Evolutionary conservation across 1,284 basidiomycete species (phyloP).

Genomic region (Paramarasmius palmivorus): DNA sequence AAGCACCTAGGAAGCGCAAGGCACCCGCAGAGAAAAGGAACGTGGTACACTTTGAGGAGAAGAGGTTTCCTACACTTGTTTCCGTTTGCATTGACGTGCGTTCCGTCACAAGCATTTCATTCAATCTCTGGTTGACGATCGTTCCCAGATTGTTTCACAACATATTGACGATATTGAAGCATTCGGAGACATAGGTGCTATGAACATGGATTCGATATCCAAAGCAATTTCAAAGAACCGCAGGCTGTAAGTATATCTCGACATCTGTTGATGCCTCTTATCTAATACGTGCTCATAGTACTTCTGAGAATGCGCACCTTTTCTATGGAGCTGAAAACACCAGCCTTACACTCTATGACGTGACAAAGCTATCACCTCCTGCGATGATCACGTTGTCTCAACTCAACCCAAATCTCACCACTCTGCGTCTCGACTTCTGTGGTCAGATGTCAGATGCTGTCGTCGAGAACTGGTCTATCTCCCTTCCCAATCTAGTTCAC

Average conservation of each 20-base stretch:
- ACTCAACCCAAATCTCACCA: conserved; percentile 80
- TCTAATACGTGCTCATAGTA: conserved; percentile 39
- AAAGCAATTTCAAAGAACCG: conserved; percentile 88
- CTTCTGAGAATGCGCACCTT: conserved; percentile 74
- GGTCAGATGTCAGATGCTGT: conserved; percentile 80
- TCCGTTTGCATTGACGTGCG: conserved; percentile 78
- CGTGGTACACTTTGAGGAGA: conserved; percentile 71
- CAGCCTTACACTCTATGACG: conserved; percentile 83
- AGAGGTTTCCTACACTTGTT: conserved; percentile 68
- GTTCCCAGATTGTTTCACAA: conserved; percentile 71
- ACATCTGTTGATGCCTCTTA: background rate
- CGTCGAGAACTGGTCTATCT: conserved; percentile 62
- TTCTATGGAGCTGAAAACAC: conserved; percentile 81
- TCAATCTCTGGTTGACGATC: background rate
- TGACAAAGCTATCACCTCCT: conserved; percentile 78
- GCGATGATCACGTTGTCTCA: conserved; percentile 70
- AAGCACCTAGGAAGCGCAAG: conserved; percentile 62
- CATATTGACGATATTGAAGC: conserved; percentile 92
- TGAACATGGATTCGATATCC: conserved; percentile 82
- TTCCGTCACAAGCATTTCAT: background rate
- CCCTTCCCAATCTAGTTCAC: conserved; percentile 66
- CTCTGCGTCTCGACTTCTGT: conserved; percentile 83
- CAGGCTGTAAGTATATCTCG: conserved; percentile 62
- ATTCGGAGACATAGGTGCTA: conserved; percentile 80
- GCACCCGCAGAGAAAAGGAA: conserved; percentile 59